Percentiles rank a stretch among this genome's conserved stretches.
Conservation (phyloP, 176 grass and related monocot species). For the Carex cristatella region DNA sequence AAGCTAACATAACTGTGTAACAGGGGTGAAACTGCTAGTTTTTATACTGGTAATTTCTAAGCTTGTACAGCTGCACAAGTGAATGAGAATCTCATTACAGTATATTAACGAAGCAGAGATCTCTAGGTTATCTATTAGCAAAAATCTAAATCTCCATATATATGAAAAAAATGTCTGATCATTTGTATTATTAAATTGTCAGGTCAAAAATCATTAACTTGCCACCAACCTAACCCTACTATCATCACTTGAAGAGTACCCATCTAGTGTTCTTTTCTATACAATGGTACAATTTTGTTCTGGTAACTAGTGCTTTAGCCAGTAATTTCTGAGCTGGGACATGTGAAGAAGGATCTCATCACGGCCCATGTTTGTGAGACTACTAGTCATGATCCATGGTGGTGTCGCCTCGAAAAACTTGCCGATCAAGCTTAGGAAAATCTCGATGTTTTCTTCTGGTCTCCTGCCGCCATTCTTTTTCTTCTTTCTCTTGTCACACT, state of each 20-base stretch:
- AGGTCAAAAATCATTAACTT: neutral
- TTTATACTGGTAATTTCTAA: neutral
- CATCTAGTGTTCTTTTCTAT: neutral
- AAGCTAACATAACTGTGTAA: neutral
- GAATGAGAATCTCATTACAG: neutral
- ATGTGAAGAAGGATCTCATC: constrained; percentile 95
- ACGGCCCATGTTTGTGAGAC: constrained; percentile 79
- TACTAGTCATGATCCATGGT: constrained; percentile 98
- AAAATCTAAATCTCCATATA: neutral
- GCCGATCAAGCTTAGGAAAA: constrained; percentile 64
- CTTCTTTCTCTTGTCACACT: constrained; percentile 97
- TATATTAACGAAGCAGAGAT: neutral
- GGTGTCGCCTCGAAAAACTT: constrained; percentile 75
- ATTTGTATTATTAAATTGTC: neutral
- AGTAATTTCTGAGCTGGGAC: constrained; percentile 96
- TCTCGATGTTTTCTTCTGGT: constrained; percentile 81
- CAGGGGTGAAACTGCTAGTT: neutral
- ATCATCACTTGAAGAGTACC: neutral
- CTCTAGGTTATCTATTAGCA: neutral
- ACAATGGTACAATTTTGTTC: neutral
- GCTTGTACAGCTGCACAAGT: neutral
- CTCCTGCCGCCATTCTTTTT: constrained; percentile 86
- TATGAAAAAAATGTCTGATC: neutral
- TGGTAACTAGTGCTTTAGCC: constrained; percentile 65
- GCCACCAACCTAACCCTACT: neutral